Percentiles rank a stretch among this genome's conserved stretches.
Conservation (phyloP, 371 early-diverging fungal genomes). For the Coemansia sp. region DNA sequence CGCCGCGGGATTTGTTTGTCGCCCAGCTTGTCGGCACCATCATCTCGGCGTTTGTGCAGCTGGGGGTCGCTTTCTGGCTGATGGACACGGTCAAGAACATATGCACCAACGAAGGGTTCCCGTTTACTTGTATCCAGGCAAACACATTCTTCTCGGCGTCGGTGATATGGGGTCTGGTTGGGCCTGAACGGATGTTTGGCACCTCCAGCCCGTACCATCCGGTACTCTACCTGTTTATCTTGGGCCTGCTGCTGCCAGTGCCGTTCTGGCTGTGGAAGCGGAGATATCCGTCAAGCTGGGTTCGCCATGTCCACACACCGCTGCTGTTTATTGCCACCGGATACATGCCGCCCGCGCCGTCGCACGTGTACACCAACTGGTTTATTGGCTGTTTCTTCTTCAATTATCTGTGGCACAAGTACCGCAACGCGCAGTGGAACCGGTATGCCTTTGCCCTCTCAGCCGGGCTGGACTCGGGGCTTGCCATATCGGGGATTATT, state of each 20-base stretch:
- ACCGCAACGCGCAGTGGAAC: constrained; percentile 61
- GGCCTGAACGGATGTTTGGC: constrained; percentile 76
- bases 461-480: constrained; percentile 69
- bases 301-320: constrained; percentile 65
- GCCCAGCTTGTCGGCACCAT: constrained; percentile 66
- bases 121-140: constrained; percentile 65
- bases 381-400: constrained; percentile 64
- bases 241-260: constrained; percentile 64
- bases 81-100: constrained; percentile 60
- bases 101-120: constrained; percentile 59
- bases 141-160: constrained; percentile 68
- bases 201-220: constrained; percentile 56
- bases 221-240: constrained; percentile 61
- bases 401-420: constrained; percentile 61
- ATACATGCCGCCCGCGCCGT: constrained; percentile 66
- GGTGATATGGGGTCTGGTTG: constrained; percentile 71
- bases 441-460: constrained; percentile 72
- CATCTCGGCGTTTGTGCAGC: constrained; percentile 59
- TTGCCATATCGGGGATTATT: constrained; percentile 47
- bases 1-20: constrained; percentile 62
- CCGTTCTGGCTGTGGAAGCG: constrained; percentile 57
- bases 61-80: constrained; percentile 65
- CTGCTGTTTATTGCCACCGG: constrained; percentile 60
- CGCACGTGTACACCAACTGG: constrained; percentile 63
- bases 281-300: constrained; percentile 53